These are phyloP conservation scores for Venturiaceae sp. DNA, from an alignment of 2,329 filamentous ascomycete species.

Conservation along the genomic window DNA sequence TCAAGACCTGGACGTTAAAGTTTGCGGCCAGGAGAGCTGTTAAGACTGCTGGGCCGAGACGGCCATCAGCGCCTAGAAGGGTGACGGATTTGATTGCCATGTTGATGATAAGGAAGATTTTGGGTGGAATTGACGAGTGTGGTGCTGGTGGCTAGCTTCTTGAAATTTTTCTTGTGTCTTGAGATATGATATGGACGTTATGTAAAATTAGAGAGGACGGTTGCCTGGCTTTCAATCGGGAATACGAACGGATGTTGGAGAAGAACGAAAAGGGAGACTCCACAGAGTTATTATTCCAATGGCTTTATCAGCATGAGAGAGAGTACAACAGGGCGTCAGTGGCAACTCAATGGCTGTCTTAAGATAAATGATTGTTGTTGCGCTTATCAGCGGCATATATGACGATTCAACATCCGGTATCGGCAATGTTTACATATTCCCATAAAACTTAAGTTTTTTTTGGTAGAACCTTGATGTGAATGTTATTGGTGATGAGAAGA, in stretches of 20 bases:
- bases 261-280: neutral
- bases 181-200: neutral
- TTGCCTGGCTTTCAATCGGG: too few relatives aligned
- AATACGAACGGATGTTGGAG: too few relatives aligned
- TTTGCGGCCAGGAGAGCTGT: slow-evolving; percentile 20
- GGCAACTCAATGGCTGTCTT: too few relatives aligned
- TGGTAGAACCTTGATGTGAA: too few relatives aligned
- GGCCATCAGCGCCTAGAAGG: slow-evolving; percentile 22
- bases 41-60: slow-evolving; percentile 23
- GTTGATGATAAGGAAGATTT: neutral
- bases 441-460: too few relatives aligned
- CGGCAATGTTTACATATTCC: too few relatives aligned
- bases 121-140: neutral
- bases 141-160: neutral
- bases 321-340: neutral
- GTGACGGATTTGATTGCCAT: slow-evolving; percentile 13
- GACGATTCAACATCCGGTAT: too few relatives aligned
- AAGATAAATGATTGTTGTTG: neutral
- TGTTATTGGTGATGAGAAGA: too few relatives aligned
- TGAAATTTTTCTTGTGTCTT: neutral
- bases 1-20: slow-evolving; percentile 23
- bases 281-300: neutral
- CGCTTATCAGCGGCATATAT: neutral
- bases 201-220: too few relatives aligned
- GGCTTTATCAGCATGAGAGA: neutral